Evolutionary conservation across 2,329 filamentous ascomycete species (phyloP).

Genomic region (Alternaria arbusti): DNA sequence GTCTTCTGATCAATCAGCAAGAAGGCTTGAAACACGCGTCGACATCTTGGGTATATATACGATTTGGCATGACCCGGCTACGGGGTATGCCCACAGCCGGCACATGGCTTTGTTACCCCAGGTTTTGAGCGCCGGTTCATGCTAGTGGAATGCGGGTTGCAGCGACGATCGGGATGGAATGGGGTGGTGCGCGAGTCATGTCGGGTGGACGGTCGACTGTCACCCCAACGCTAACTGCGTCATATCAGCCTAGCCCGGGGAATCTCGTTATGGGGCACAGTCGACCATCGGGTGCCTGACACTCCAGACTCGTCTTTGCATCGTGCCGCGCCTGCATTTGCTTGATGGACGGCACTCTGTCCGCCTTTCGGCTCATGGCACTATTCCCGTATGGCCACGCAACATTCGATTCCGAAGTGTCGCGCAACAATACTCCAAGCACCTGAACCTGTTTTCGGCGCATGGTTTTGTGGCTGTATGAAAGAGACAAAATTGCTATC

Average conservation of each 20-base stretch:
- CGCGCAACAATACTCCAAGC: not conserved
- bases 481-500: not conserved
- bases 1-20: not conserved
- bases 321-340: not conserved
- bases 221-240: slow-evolving; percentile 8
- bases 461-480: not conserved
- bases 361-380: not conserved
- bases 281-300: not conserved
- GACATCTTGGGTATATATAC: not conserved
- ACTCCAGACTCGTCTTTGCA: not conserved
- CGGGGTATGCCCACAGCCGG: not conserved
- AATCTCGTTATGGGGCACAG: not conserved
- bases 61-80: not conserved
- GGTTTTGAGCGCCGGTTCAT: not conserved
- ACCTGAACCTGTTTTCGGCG: not conserved
- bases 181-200: slow-evolving; percentile 3
- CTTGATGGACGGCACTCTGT: not conserved
- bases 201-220: slow-evolving; percentile 5
- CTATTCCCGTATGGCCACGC: not conserved
- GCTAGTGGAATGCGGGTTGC: slow-evolving; percentile 6
- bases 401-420: not conserved
- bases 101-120: not conserved
- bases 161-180: not conserved
- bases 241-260: not conserved
- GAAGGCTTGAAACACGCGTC: not conserved